Conservation (phyloP, 257 asterid species). For the Lavandula angustifolia region DNA sequence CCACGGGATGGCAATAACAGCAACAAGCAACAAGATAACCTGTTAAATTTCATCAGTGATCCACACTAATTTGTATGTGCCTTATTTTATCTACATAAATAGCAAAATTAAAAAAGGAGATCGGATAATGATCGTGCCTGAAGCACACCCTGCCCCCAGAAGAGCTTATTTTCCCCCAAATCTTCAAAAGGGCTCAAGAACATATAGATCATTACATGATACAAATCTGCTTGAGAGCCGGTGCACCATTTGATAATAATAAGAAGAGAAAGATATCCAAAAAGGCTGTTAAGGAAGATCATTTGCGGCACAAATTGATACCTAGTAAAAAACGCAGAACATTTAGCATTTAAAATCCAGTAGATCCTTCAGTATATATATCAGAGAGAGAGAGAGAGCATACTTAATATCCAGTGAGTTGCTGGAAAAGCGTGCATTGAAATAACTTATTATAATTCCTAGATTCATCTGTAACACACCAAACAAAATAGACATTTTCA, state of each 20-base stretch:
- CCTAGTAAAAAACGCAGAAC: slow-evolving; percentile 47
- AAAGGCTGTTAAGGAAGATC: slow-evolving; percentile 92
- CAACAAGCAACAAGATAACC: slow-evolving; percentile 71
- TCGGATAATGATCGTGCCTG: slow-evolving; percentile 58
- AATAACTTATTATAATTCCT: slow-evolving; percentile 84
- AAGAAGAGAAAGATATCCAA: slow-evolving; percentile 97
- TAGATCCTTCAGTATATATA: slow-evolving; percentile 2
- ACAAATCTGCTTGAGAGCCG: slow-evolving; percentile 96
- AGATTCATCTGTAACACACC: slow-evolving; percentile 96
- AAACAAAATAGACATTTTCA: slow-evolving; percentile 95
- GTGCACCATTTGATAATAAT: slow-evolving; percentile 86
- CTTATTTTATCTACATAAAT: background rate
- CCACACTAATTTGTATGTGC: background rate
- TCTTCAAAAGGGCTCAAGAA: slow-evolving; percentile 93
- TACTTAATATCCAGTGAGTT: slow-evolving; percentile 75
- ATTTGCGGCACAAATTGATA: slow-evolving; percentile 94
- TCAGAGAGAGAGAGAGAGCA: slow-evolving; percentile 31
- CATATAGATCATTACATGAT: slow-evolving; percentile 99
- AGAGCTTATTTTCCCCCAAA: slow-evolving; percentile 80
- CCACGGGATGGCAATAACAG: slow-evolving; percentile 90
- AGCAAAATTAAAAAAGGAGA: slow-evolving; percentile 17
- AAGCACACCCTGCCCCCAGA: slow-evolving; percentile 90
- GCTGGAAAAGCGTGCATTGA: slow-evolving; percentile 79
- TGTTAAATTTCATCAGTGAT: slow-evolving; percentile 37
- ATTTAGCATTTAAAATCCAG: slow-evolving; percentile 34